Percentiles rank a stretch among this genome's conserved stretches.
Conservation (phyloP, 805 yeast genomes). For the Candida coquimbonensis region DNA sequence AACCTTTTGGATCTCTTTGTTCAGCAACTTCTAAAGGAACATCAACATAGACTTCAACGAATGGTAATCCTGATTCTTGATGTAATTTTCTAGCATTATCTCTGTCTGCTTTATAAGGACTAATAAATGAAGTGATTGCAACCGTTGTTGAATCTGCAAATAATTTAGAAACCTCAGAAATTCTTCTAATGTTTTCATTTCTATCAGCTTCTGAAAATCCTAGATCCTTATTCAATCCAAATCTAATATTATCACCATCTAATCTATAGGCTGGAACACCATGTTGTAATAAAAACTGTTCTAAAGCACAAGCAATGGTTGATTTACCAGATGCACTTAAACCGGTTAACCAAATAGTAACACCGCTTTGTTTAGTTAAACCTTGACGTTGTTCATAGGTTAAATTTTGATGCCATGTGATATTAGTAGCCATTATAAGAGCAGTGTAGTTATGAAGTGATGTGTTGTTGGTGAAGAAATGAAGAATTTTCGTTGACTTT, state of each 20-base stretch:
- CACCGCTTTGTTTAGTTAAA: conserved; percentile 74
- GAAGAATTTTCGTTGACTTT: not conserved
- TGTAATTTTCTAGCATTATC: conserved; percentile 81
- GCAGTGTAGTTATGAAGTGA: too few relatives aligned
- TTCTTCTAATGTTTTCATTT: conserved; percentile 91
- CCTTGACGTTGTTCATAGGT: conserved; percentile 73
- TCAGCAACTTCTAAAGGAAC: conserved; percentile 94
- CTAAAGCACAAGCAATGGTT: conserved; percentile 92
- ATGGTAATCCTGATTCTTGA: conserved; percentile 65
- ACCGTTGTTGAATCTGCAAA: conserved; percentile 91
- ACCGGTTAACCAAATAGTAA: conserved; percentile 94
- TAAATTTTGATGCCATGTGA: conserved; percentile 92
- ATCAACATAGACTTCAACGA: conserved; percentile 86
- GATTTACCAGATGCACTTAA: conserved; percentile 89
- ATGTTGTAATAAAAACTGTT: conserved; percentile 66
- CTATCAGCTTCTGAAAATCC: conserved; percentile 91
- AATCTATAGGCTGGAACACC: conserved; percentile 75
- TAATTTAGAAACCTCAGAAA: conserved; percentile 87
- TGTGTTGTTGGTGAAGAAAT: not conserved
- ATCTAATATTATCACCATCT: conserved; percentile 92
- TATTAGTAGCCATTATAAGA: conserved; percentile 76
- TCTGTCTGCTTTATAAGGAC: conserved; percentile 85
- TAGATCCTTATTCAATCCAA: conserved; percentile 90
- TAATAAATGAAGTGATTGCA: conserved; percentile 85
- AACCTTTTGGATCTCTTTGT: conserved; percentile 94